These are phyloP conservation scores for Scedosporium dehoogii DNA, from an alignment of 2,329 filamentous ascomycete species.

Conservation along the genomic window DNA sequence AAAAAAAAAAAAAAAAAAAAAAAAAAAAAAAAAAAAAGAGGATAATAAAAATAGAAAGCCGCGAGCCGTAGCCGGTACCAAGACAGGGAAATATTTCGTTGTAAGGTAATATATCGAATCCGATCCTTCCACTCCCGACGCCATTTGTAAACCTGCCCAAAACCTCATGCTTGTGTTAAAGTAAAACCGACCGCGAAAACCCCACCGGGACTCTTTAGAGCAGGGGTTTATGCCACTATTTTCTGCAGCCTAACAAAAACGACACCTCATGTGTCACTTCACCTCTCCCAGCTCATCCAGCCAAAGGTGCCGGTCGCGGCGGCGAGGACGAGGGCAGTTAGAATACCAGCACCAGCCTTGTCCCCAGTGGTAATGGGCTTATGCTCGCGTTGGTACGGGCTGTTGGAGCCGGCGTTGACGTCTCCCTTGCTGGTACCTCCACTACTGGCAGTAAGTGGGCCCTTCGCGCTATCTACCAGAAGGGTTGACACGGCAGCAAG, in stretches of 20 bases:
- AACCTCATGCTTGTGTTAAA: not conserved
- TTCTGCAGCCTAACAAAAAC: not conserved
- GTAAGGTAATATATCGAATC: not conserved
- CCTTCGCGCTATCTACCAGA: constrained; percentile 30
- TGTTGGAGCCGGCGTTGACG: constrained; percentile 29
- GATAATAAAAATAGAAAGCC: not conserved
- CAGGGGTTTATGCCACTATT: not conserved
- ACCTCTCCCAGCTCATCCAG: constrained; percentile 37
- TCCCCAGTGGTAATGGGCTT: constrained; percentile 33
- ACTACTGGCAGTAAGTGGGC: constrained; percentile 32
- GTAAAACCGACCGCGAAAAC: not conserved
- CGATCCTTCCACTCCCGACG: not conserved
- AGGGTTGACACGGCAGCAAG: constrained; percentile 46
- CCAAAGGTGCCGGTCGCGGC: constrained; percentile 30
- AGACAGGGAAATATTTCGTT: not conserved
- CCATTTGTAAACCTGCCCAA: not conserved
- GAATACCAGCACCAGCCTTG: constrained; percentile 35
- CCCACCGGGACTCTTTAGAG: too few relatives aligned
- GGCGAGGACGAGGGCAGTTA: constrained; percentile 34
- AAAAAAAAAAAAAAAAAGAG: not conserved
- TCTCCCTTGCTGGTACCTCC: constrained; percentile 43
- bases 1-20: not conserved
- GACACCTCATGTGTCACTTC: constrained; percentile 4
- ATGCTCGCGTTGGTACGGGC: constrained; percentile 21
- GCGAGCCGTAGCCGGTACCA: not conserved